Percentiles rank a stretch among this genome's conserved stretches.
Evolutionary conservation across 1,139 yeast genomes (phyloP).

Genomic region (Saccharomyces pastorianus): DNA sequence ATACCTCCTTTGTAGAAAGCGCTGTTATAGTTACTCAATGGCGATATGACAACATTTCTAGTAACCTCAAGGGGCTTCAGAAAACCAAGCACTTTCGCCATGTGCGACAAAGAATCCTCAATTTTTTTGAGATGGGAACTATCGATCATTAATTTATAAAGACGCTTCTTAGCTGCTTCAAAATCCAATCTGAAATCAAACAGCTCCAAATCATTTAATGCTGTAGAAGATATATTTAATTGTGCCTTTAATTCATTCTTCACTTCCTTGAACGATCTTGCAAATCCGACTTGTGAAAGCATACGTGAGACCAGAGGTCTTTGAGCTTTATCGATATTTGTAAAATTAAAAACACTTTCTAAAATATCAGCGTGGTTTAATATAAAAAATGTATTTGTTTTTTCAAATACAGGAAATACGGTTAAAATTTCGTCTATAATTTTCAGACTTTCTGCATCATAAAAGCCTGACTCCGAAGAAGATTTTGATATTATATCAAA

Average conservation of each 20-base stretch:
- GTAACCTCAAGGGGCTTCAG: constrained; percentile 54
- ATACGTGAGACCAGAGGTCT: constrained; percentile 58
- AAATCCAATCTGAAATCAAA: constrained; percentile 71
- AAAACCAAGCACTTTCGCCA: constrained; percentile 48
- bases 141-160: constrained; percentile 66
- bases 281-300: constrained; percentile 68
- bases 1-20: constrained; percentile 71
- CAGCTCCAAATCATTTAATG: constrained; percentile 68
- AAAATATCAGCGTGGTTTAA: constrained; percentile 76
- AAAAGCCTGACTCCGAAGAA: constrained; percentile 39
- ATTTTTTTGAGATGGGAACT: constrained; percentile 56
- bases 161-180: constrained; percentile 53
- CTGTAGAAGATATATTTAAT: constrained; percentile 69
- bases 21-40: constrained; percentile 75
- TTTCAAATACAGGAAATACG: constrained; percentile 56
- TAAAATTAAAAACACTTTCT: constrained; percentile 66
- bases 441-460: constrained; percentile 83
- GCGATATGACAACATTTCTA: constrained; percentile 45
- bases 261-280: constrained; percentile 57
- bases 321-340: constrained; percentile 68
- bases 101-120: constrained; percentile 53
- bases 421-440: constrained; percentile 67
- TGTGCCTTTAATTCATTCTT: constrained; percentile 60
- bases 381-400: constrained; percentile 47
- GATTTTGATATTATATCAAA: constrained; percentile 69